Base-by-base conservation (phyloP, 2,329 filamentous ascomycete genomes). In the Paecilomyces formosus region DNA sequence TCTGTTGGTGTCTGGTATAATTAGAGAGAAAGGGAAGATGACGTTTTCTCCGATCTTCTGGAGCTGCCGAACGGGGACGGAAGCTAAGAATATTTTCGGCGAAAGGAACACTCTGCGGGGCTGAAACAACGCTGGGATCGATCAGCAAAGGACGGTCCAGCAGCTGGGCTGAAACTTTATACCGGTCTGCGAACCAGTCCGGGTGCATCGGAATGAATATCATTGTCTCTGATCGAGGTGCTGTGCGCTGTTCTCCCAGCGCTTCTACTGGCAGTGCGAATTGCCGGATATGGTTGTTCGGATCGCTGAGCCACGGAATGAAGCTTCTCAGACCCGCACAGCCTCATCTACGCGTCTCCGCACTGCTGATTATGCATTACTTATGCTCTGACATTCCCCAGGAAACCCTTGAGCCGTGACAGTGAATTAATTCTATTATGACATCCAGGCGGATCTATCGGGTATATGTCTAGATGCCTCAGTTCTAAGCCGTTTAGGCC, bases 311-410 rank as follows among this genome's bases (percentile, higher is more conserved):
- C 39, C 39, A 45, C 39, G 9, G 53, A 13, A 28, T 18, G 13
- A 54, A 54, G 33, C 53, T 30, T 21, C 28, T 31, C 18, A 30
- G 24, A 24, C 13, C 21, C 30, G 51, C 53, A 54, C 53, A 31
- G 53, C 53, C 53, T 54, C 53, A 54, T 54, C 24, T 18, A 53
- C 53, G 53, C 53, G 53, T 54, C 53, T 4, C 12, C 53, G 8
- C 9, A 31, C 15, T 18, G n/a, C 12, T 39, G 5, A 39, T n/a
- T 35, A 1, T n/a, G n/a, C n/a, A n/a, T n/a, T n/a, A n/a, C n/a
- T n/a, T n/a, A n/a, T n/a, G n/a, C n/a, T 15, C 15, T 35, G 7
- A 15, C 24, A 26, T 26, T 35, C 9, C 9, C 15, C 33, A 4
- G 15, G 15, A 12, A 35, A 35, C 11, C 8, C 3, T 35, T 35